phyloP scores from a whole-genome alignment of 2,329 filamentous ascomycete species.

The Graphiopsis chlorocephala region DNA sequence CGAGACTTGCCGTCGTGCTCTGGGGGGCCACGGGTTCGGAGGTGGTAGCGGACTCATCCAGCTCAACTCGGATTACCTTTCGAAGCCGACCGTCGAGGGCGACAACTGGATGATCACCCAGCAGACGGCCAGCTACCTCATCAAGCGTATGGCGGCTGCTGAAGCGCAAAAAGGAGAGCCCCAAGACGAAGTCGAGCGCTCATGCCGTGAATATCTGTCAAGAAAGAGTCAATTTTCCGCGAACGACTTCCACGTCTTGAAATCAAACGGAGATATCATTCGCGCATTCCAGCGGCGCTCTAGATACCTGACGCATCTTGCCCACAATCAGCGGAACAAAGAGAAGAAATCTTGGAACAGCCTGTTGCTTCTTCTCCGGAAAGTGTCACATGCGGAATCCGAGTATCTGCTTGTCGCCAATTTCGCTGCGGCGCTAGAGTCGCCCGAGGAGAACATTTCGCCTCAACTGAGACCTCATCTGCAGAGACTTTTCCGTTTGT shows the following conservation, averaged over 20 bases:
- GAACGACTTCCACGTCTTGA: constrained; percentile 31
- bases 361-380: constrained; percentile 43
- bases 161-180: constrained; percentile 36
- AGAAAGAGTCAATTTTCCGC: constrained; percentile 31
- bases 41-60: constrained; percentile 53
- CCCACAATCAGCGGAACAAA: constrained; percentile 45
- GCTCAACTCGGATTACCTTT: constrained; percentile 51
- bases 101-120: constrained; percentile 60
- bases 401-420: constrained; percentile 49
- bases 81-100: constrained; percentile 55
- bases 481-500: constrained; percentile 47
- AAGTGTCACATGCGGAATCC: constrained; percentile 46
- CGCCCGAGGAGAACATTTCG: constrained; percentile 26
- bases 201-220: constrained; percentile 42
- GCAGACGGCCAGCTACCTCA: constrained; percentile 50
- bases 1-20: constrained; percentile 52
- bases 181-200: constrained; percentile 40
- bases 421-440: constrained; percentile 43
- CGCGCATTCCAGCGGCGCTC: constrained; percentile 46
- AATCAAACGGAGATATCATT: constrained; percentile 41
- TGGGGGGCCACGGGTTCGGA: constrained; percentile 56
- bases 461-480: constrained; percentile 35
- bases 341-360: constrained; percentile 49
- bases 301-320: constrained; percentile 42
- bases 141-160: constrained; percentile 51